Evolutionary conservation across 768 basidiomycete species (phyloP), one percentile per base, ranked within the genome.

Genomic region (Lentinula aciculospora): DNA sequence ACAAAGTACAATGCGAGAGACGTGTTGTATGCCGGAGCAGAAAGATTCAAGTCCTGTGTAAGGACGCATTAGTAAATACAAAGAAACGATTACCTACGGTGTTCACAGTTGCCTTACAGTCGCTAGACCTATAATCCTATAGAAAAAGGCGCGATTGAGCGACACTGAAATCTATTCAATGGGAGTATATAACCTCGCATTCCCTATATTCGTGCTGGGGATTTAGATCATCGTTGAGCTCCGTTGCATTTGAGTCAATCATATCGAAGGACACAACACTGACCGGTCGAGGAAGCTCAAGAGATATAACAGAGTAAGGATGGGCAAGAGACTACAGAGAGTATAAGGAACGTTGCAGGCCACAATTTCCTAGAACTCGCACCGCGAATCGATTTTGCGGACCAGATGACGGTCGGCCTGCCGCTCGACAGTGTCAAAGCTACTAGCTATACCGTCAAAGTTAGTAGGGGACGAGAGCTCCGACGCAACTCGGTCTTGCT

Each of bases 1-100:
- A 84, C 71, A 58, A 85, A 86, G 66, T 83, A 86, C 2, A 86
- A 62, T 0, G 82, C 81, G 17, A 87, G 67, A 2, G 80, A 72
- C 0, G 80, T 82, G 62, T 84, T 85, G 65, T 84, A 85, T 50
- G 74, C 78, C 0, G 81, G 67, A 4, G 76, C 66, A 17, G 78
- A 71, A 19, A 84, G 65, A 32, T 78, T 57, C n/a, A 84, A 69
- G 58, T 84, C 82, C 82, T 83, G 51, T 25, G 23, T 9, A 34
- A 0, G 28, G 21, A 27, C 15, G 19, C 21, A 15, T 19, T 36
- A 19, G n/a, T 23, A 9, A 36, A 53, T 5, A n/a, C n/a, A n/a
- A n/a, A n/a, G 13, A 32, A 25, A 1, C 27, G 3, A 47, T 8
- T 19, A 12, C 3, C n/a, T 1, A 19, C 0, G 42, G 23, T 44